Evolutionary conservation across 192 early-diverging fungal genomes (phyloP).

Genomic region (Pilaira anomala): DNA sequence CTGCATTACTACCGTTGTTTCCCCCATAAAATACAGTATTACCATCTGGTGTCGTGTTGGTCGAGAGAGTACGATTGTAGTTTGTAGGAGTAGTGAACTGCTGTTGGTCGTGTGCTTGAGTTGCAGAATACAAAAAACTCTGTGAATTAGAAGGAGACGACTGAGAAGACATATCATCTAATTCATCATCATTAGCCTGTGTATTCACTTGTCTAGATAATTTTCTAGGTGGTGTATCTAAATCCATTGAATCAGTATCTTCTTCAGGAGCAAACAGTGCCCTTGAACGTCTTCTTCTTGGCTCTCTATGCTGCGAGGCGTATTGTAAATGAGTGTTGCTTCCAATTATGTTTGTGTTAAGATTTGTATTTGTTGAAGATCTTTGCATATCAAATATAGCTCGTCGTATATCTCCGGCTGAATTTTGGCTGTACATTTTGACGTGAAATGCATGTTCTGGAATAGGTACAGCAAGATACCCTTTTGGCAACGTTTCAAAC

Average conservation of each 20-base stretch:
- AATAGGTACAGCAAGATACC: not conserved
- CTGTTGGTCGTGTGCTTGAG: not conserved
- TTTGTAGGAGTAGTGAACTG: no score
- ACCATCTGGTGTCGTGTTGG: not conserved
- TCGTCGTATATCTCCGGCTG: constrained; percentile 9
- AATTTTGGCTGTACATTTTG: constrained; percentile 18
- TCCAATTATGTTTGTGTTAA: not conserved
- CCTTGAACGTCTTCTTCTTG: constrained; percentile 11
- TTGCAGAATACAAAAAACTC: not conserved
- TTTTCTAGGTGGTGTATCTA: constrained; percentile 10
- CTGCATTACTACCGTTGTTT: no score
- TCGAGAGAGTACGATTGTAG: not conserved
- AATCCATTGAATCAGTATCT: constrained; percentile 5
- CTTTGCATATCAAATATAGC: constrained; percentile 15
- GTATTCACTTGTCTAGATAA: not conserved
- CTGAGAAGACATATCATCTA: constrained; percentile 16
- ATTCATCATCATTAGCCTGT: constrained; percentile 1
- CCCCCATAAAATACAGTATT: no score
- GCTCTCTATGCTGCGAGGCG: not conserved
- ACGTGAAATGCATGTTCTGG: constrained; percentile 11
- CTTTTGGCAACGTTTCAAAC: constrained; percentile 13
- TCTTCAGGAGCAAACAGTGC: constrained; percentile 3
- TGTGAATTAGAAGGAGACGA: constrained; percentile 8
- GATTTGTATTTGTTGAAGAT: not conserved
- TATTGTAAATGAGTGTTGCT: constrained; percentile 6